Evolutionary conservation across 2,329 filamentous ascomycete species (phyloP).

Genomic region (Didymella keratinophila): DNA sequence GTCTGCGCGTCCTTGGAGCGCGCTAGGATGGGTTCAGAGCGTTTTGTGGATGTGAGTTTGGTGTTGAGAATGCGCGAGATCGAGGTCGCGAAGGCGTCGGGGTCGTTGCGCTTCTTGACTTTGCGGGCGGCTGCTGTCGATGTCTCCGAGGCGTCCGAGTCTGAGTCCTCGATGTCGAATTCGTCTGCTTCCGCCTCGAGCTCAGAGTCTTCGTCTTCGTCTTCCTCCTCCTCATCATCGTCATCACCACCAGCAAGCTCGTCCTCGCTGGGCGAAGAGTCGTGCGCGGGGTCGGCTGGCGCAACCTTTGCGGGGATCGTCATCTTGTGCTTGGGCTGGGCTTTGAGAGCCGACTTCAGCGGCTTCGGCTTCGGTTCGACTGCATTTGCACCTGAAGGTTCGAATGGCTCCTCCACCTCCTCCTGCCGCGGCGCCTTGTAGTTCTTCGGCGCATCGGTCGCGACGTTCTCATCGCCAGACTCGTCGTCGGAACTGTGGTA

Average conservation of each 20-base stretch:
- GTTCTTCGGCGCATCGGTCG: conserved; percentile 46
- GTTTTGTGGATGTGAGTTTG: conserved; percentile 82
- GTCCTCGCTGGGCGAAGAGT: conserved; percentile 37
- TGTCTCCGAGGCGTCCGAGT: conserved; percentile 43
- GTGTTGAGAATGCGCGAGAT: conserved; percentile 92
- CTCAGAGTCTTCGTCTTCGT: conserved; percentile 49
- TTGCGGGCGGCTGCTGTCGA: conserved; percentile 46
- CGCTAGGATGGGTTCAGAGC: conserved; percentile 88
- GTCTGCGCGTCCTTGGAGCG: conserved; percentile 78
- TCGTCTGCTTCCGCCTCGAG: conserved; percentile 50
- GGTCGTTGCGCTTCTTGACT: conserved; percentile 89
- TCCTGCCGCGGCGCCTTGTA: conserved; percentile 61
- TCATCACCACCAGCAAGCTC: conserved; percentile 22
- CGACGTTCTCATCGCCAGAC: conserved; percentile 59
- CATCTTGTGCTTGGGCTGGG: conserved; percentile 34
- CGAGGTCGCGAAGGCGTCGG: conserved; percentile 87
- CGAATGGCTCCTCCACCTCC: conserved; percentile 47
- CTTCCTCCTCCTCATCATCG: conserved; percentile 29
- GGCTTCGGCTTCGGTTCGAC: conserved; percentile 27
- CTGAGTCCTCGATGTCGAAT: conserved; percentile 43
- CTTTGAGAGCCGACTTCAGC: conserved; percentile 25
- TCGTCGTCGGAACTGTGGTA: conserved; percentile 72
- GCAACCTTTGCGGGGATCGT: conserved; percentile 36
- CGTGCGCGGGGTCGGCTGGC: conserved; percentile 42
- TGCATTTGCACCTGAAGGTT: conserved; percentile 37